Base-by-base conservation (phyloP, 73 alveolate genomes). In the Symbiodinium pilosum region DNA sequence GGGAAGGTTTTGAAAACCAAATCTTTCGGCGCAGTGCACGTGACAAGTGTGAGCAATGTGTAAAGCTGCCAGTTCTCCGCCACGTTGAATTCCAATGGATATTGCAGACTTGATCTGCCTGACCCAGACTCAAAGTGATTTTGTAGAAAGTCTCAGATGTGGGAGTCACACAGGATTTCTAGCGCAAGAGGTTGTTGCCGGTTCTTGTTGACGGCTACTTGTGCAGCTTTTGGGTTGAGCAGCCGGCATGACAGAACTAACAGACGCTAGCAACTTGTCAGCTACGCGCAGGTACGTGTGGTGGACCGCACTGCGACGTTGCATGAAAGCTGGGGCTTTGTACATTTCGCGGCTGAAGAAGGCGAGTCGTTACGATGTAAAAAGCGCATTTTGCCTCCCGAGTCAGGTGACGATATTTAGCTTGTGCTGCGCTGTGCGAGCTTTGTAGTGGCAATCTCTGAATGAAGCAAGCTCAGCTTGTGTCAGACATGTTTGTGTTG, bases 291-390 rank as follows among this genome's bases (percentile, higher is more conserved):
- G 96, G 96, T 83, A 1, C 96, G 96, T 12, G 96, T 89, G 77
- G 96, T 89, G 96, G 77, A 89, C 30, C 96, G 96, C 77, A 89
- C 96, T n/a, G 73, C 40, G 32, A 34, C 28, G 26, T 39, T 89
- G 73, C 96, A 64, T 85, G 96, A 89, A 6, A 89, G 96, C 52
- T 89, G 96, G 96, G 87, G 87, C 18, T 89, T 89, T n/a, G 96
- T 89, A 26, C 87, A 68, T 54, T 89, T 89, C 51, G 36, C 38
- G 87, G 21, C 26, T 26, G 87, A 75, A 8, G 77, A n/a, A 88
- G 95, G 95, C 40, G 28, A 28, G 7, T 24, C 1, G 36, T 24
- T 3, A 54, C n/a, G 26, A 2, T 54, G 71, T 54, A 30, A 12
- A 54, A 54, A 30, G 26, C 26, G 71, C 26, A 21, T 6, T 54